Evolutionary conservation across 257 asterid species (phyloP).

Genomic region (Solanum dulcamara): DNA sequence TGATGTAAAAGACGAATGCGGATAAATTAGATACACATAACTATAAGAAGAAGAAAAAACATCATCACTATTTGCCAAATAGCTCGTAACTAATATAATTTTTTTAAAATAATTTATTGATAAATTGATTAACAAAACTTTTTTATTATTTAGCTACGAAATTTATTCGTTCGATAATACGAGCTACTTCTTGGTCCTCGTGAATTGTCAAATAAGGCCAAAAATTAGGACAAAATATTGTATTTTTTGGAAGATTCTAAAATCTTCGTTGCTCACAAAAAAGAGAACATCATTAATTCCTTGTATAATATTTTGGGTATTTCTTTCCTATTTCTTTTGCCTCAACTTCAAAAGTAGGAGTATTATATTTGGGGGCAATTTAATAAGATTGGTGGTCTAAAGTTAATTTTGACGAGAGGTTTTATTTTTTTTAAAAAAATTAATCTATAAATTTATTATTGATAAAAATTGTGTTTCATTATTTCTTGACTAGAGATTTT

Average conservation of each 20-base stretch:
- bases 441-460: too few species aligned
- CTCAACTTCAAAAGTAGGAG: not conserved
- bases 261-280: not conserved
- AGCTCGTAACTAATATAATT: not conserved
- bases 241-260: not conserved
- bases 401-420: too few species aligned
- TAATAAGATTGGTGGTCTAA: too few species aligned
- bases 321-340: not conserved
- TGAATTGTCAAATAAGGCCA: not conserved
- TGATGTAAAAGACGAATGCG: too few species aligned
- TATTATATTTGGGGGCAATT: too few species aligned
- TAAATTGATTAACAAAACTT: not conserved
- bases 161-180: not conserved
- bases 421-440: too few species aligned
- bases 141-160: not conserved
- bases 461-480: too few species aligned
- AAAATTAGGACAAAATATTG: not conserved
- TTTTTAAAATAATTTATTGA: not conserved
- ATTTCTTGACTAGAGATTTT: too few species aligned
- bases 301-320: not conserved
- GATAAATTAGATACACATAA: too few species aligned
- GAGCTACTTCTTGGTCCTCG: not conserved
- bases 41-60: too few species aligned
- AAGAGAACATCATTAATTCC: not conserved
- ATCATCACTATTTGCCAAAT: too few species aligned